phyloP scores from a whole-genome alignment of 352 stramenopile species.

The Elongisporangium undulatum region DNA sequence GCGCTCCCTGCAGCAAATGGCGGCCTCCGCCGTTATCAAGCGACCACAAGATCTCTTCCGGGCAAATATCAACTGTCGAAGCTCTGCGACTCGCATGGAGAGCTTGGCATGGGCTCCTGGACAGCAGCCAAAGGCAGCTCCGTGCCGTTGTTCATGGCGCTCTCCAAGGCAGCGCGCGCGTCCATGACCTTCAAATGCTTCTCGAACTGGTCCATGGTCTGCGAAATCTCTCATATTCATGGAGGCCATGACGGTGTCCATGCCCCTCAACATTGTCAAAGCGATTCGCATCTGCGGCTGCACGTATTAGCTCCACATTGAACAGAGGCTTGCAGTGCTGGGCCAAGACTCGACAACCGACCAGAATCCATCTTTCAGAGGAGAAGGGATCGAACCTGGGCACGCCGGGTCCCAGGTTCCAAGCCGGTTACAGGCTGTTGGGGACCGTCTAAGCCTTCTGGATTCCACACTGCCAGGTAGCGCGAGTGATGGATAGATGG shows the following conservation, averaged over 20 bases:
- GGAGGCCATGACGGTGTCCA: slow-evolving; percentile 94
- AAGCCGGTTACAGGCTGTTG: too few relatives aligned
- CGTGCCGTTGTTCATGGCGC: slow-evolving; percentile 95
- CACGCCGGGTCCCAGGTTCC: too few relatives aligned
- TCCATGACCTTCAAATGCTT: slow-evolving; percentile 99
- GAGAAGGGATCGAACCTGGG: too few relatives aligned
- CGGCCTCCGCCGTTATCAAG: background rate
- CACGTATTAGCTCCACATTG: too few relatives aligned
- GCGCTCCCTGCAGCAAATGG: background rate
- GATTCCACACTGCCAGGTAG: too few relatives aligned
- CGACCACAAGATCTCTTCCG: background rate
- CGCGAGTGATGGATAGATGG: too few relatives aligned
- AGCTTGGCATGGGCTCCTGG: slow-evolving; percentile 74
- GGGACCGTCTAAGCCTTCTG: too few relatives aligned
- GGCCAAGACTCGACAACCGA: too few relatives aligned
- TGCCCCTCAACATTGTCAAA: slow-evolving; percentile 87
- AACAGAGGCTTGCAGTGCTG: too few relatives aligned
- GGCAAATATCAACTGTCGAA: slow-evolving; percentile 46
- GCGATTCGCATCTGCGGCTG: too few relatives aligned
- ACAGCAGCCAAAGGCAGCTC: slow-evolving; percentile 63
- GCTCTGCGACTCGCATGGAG: slow-evolving; percentile 72
- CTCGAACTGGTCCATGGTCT: slow-evolving; percentile 98
- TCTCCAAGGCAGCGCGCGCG: slow-evolving; percentile 96
- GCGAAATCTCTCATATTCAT: slow-evolving; percentile 98
- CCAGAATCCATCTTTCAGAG: too few relatives aligned